Evolutionary conservation across 2,329 filamentous ascomycete genomes (phyloP), one percentile per base, ranked within the genome.

Genomic region (Cephalotrichum gorgonifer): DNA sequence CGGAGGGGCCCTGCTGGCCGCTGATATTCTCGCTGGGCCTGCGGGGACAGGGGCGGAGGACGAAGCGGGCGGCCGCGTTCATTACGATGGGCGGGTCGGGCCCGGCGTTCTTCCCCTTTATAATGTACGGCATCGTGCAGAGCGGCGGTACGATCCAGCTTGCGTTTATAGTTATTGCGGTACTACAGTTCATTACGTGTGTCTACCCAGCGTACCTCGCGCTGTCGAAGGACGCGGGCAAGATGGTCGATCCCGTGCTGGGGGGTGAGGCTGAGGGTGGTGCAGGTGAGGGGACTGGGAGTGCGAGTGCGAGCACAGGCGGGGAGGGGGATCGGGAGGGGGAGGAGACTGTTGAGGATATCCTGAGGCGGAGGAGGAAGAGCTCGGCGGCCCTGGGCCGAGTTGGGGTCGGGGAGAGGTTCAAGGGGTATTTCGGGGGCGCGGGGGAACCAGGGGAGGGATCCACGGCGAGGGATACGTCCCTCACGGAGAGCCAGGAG

Each of bases 1-100:
- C 86, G 58, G 87, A 91, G 62, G 86, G 83, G 0, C 87, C 88
- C 47, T 79, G 88, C 56, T 95, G 87, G 72, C 88, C 89, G 0
- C 81, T 90, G 2, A 82, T 93, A 52, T 88, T 89, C 55, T 81
- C 86, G 3, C 75, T 93, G 12, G 86, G 85, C 3, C 81, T 95
- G 51, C 79, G 87, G 3, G 88, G 88, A 1, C 78, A 94, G 45
- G 88, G 88, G 0, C 75, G 78, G n/a, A 76, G 87, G 54, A 89
- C 85, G 4, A 94, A 94, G 67, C 76, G 83, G 44, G 87, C 85
- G 0, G 83, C 85, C 0, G 85, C 84, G 2, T 86, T 80, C 62
- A 82, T 94, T 54, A 86, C 90, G 2, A 87, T 83, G 61, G 85
- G 83, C 45, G 85, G 81, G 1, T 81, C 78, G 1, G 86, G 86